Conservation (phyloP, 2,329 filamentous ascomycete genomes). For the Xylariaceae sp. region DNA sequence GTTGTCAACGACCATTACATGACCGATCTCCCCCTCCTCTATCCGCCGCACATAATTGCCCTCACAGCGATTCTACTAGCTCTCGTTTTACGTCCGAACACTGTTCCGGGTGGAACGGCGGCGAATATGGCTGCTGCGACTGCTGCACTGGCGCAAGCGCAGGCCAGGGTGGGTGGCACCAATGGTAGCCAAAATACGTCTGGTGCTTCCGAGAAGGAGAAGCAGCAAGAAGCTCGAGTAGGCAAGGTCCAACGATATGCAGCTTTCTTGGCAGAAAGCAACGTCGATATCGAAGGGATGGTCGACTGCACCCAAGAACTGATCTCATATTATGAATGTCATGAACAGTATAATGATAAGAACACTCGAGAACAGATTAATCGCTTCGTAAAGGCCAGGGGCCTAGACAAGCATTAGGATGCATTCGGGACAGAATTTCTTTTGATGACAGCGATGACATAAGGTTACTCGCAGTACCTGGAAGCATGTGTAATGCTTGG, state of each 20-base stretch:
- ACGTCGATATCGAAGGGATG: conserved; percentile 81
- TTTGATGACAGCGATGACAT: neutral
- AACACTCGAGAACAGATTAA: conserved; percentile 64
- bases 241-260: conserved; percentile 71
- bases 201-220: conserved; percentile 50
- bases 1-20: conserved; percentile 93
- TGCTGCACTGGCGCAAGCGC: conserved; percentile 56
- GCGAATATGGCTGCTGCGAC: conserved; percentile 58
- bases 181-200: conserved; percentile 36
- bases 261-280: conserved; percentile 85
- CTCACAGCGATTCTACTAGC: conserved; percentile 84
- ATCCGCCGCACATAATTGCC: conserved; percentile 87
- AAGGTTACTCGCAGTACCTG: neutral
- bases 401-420: conserved; percentile 54
- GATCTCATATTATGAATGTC: conserved; percentile 82
- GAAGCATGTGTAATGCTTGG: neutral
- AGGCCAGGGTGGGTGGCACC: conserved; percentile 38
- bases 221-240: conserved; percentile 61
- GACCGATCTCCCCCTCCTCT: conserved; percentile 86
- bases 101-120: conserved; percentile 40
- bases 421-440: neutral
- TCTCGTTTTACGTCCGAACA: conserved; percentile 75
- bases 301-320: conserved; percentile 92
- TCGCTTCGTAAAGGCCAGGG: conserved; percentile 64
- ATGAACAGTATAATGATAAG: conserved; percentile 68